These are phyloP conservation scores for Ganoderma leucocontextum DNA, from an alignment of 1,284 basidiomycete genomes.

Conservation along the genomic window DNA sequence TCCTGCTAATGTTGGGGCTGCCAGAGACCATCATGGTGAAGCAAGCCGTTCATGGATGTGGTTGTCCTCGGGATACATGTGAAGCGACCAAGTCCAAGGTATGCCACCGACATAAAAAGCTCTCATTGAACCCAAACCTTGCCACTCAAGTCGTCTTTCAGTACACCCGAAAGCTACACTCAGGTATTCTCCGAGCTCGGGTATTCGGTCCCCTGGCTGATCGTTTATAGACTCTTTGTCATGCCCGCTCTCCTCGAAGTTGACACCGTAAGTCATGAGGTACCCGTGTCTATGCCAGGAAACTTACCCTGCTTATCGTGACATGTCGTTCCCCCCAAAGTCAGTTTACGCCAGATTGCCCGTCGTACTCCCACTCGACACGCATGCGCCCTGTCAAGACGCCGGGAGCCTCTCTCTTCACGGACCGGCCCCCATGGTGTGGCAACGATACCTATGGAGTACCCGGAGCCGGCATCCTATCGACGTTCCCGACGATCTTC, in stretches of 20 bases:
- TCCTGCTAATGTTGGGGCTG: too few species aligned
- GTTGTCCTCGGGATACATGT: neutral
- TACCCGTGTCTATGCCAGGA: neutral
- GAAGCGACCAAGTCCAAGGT: neutral
- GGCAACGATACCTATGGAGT: neutral
- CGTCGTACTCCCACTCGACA: neutral
- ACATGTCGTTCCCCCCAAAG: neutral
- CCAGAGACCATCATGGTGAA: too few species aligned
- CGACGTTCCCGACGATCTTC: neutral
- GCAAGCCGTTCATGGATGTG: too few species aligned
- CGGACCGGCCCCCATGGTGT: neutral
- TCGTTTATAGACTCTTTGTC: conserved; percentile 6
- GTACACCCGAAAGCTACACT: neutral
- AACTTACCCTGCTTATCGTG: conserved; percentile 3
- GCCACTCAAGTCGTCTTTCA: neutral
- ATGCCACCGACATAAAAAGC: neutral
- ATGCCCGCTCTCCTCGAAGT: neutral
- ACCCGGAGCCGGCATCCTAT: neutral
- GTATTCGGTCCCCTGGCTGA: neutral
- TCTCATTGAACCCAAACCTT: neutral
- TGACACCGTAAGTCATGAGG: neutral
- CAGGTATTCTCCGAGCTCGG: neutral
- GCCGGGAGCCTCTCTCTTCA: neutral
- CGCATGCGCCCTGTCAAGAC: conserved; percentile 3
- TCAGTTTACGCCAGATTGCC: neutral